A percentile compares a stretch with the other conserved stretches of the same genome.
Evolutionary conservation across 2,329 filamentous ascomycete genomes (phyloP).

Genomic region (Fonsecaea nubica): DNA sequence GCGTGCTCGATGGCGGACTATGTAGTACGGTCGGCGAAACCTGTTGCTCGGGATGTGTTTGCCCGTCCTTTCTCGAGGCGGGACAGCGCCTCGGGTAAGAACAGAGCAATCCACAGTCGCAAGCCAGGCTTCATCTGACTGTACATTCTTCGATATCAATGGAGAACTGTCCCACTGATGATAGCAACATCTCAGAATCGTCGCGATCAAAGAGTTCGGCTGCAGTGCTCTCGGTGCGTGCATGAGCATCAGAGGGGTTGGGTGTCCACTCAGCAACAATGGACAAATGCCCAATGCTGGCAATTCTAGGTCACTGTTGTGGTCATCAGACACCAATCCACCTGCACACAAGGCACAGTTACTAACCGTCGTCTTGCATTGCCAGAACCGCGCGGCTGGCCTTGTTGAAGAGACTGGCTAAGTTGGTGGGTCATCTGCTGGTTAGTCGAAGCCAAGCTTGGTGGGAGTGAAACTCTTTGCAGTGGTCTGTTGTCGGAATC

Average conservation of each 20-base stretch:
- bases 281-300: background rate
- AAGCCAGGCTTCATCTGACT: background rate
- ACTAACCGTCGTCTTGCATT: background rate
- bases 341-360: too few species aligned
- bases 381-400: background rate
- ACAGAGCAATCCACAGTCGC: background rate
- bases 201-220: too few species aligned
- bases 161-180: background rate
- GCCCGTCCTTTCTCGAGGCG: background rate
- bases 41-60: background rate
- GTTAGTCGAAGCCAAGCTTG: background rate
- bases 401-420: background rate
- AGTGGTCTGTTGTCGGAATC: background rate
- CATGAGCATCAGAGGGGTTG: too few species aligned
- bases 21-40: constrained; percentile 2
- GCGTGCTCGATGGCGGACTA: constrained; percentile 34
- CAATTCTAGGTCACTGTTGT: background rate
- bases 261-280: too few species aligned
- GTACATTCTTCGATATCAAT: background rate
- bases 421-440: background rate
- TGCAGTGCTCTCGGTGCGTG: too few species aligned
- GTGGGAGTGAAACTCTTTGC: background rate
- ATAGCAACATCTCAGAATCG: background rate
- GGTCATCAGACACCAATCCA: background rate
- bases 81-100: background rate